Percentiles rank a stretch among this genome's conserved stretches.
phyloP scores from a whole-genome alignment of 2,329 filamentous ascomycete genomes.

The Colletotrichum truncatum region DNA sequence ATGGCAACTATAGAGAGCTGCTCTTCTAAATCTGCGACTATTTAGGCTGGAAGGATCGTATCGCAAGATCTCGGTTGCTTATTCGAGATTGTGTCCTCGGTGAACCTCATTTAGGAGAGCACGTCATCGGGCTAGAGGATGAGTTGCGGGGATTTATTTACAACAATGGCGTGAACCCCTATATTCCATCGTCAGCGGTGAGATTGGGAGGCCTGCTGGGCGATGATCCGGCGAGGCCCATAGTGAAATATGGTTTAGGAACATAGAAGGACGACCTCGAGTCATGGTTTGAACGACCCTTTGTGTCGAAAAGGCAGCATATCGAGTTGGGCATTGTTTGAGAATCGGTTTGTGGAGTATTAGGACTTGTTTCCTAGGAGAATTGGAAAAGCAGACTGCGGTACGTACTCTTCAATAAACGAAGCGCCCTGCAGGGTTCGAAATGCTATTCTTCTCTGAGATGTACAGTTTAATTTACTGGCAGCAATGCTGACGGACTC shows the following conservation, averaged over 20 bases:
- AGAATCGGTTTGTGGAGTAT: not conserved
- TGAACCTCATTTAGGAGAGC: not conserved
- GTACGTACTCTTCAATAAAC: too few relatives aligned
- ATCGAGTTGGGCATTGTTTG: not conserved
- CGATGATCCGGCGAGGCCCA: not conserved
- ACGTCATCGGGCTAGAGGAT: constrained; percentile 3
- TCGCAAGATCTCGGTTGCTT: constrained; percentile 1
- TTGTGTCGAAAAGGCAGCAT: not conserved
- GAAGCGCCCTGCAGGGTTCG: too few relatives aligned
- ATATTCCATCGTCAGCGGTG: not conserved
- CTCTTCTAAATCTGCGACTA: constrained; percentile 33
- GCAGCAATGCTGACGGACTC: too few relatives aligned
- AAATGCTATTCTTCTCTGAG: too few relatives aligned
- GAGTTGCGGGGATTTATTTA: constrained; percentile 36
- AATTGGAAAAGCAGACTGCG: too few relatives aligned
- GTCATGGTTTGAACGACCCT: not conserved
- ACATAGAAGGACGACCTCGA: constrained; percentile 1
- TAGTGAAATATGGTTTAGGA: not conserved
- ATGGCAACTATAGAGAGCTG: constrained; percentile 25
- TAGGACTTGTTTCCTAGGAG: not conserved
- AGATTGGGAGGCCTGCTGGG: not conserved
- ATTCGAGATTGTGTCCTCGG: not conserved
- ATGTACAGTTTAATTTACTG: too few relatives aligned
- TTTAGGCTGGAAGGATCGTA: constrained; percentile 30
- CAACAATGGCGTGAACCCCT: constrained; percentile 34